A percentile compares a stretch with the other conserved stretches of the same genome.
Evolutionary conservation across 2,329 filamentous ascomycete genomes (phyloP).

Genomic region (Triangularia setosa): DNA sequence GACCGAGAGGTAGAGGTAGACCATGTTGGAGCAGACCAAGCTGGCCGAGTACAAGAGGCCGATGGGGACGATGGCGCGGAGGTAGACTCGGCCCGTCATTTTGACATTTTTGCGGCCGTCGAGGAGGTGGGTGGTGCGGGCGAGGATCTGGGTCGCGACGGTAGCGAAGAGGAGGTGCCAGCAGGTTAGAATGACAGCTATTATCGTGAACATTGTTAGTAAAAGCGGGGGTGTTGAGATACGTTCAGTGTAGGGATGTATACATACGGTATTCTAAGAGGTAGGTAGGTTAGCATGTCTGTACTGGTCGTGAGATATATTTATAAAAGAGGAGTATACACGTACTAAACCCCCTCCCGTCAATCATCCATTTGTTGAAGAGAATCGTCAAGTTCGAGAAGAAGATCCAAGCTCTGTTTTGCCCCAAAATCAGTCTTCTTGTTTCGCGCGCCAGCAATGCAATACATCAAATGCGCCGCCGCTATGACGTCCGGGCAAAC

Average conservation of each 20-base stretch:
- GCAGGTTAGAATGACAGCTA: constrained; percentile 74
- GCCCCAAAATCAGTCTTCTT: neutral
- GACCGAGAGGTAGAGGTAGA: constrained; percentile 88
- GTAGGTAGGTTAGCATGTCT: constrained; percentile 23
- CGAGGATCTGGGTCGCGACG: constrained; percentile 84
- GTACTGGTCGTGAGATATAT: constrained; percentile 5
- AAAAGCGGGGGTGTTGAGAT: constrained; percentile 22
- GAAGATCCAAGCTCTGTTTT: constrained; percentile 67
- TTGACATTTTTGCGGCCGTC: constrained; percentile 91
- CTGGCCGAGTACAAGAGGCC: constrained; percentile 89
- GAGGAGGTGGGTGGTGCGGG: constrained; percentile 79
- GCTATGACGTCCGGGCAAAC: neutral
- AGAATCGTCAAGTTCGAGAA: constrained; percentile 82
- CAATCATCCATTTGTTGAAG: constrained; percentile 89
- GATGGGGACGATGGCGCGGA: constrained; percentile 88
- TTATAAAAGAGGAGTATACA: constrained; percentile 21
- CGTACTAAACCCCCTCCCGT: constrained; percentile 71
- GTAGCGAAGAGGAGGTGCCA: constrained; percentile 93
- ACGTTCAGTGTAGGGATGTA: constrained; percentile 23
- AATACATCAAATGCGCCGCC: neutral
- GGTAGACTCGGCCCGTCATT: constrained; percentile 88
- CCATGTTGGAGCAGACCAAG: constrained; percentile 90
- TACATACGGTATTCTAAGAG: constrained; percentile 39
- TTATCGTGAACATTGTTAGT: constrained; percentile 8
- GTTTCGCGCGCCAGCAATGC: too few species aligned